Evolutionary conservation across 352 stramenopile genomes (phyloP).

Genomic region (Thalassiosira delicatula): DNA sequence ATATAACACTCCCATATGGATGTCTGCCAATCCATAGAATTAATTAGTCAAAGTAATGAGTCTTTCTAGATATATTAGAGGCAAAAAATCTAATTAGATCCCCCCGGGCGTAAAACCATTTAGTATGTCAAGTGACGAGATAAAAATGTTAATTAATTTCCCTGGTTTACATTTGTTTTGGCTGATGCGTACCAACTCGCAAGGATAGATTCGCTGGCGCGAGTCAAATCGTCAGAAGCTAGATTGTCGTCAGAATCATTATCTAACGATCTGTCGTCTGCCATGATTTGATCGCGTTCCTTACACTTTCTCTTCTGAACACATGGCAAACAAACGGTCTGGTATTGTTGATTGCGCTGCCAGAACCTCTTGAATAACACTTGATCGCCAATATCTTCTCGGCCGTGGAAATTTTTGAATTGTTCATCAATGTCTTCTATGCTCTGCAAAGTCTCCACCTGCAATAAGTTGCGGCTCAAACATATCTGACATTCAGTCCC

Average conservation of each 20-base stretch:
- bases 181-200: slow-evolving; percentile 33
- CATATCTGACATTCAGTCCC: slow-evolving; percentile 95
- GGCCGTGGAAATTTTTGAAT: slow-evolving; percentile 55
- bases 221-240: slow-evolving; percentile 19
- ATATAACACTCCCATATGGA: too few species aligned
- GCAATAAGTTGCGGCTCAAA: slow-evolving; percentile 91
- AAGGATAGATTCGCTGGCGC: slow-evolving; percentile 35
- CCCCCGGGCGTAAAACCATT: too few species aligned
- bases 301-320: slow-evolving; percentile 83
- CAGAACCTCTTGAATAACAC: slow-evolving; percentile 96
- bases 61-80: too few species aligned
- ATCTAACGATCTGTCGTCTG: slow-evolving; percentile 37
- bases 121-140: too few species aligned
- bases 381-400: slow-evolving; percentile 88
- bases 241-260: slow-evolving; percentile 14
- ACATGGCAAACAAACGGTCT: slow-evolving; percentile 93
- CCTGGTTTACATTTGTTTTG: too few species aligned
- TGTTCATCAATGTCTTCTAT: slow-evolving; percentile 92
- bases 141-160: too few species aligned
- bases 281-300: slow-evolving; percentile 27
- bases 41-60: too few species aligned
- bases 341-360: slow-evolving; percentile 90
- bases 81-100: too few species aligned
- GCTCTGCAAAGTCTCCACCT: slow-evolving; percentile 91
- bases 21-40: too few species aligned